phyloP scores from a whole-genome alignment of 805 yeast species.

The Yamadazyma laniorum region DNA sequence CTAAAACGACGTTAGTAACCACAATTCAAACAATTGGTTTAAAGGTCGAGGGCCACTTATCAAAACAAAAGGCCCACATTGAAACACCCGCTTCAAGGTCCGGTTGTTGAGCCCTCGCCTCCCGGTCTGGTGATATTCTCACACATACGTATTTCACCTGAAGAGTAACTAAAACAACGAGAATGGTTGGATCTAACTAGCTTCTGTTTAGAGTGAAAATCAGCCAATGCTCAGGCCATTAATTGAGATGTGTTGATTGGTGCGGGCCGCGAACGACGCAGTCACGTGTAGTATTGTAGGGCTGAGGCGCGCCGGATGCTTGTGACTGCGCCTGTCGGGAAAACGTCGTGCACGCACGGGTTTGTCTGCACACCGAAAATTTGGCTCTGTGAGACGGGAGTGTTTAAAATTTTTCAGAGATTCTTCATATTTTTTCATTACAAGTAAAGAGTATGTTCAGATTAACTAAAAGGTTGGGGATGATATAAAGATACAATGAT shows the following conservation, averaged over 20 bases:
- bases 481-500: conserved; percentile 1
- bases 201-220: conserved; percentile 9
- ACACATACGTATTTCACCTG: too few species aligned
- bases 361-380: not conserved
- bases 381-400: not conserved
- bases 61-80: too few species aligned
- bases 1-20: conserved; percentile 7
- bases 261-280: conserved; percentile 6
- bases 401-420: conserved; percentile 9
- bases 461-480: too few species aligned
- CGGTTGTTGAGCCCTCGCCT: too few species aligned
- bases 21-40: not conserved
- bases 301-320: not conserved
- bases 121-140: too few species aligned
- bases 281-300: conserved; percentile 4
- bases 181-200: too few species aligned
- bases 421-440: conserved; percentile 7
- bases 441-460: conserved; percentile 10
- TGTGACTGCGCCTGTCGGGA: too few species aligned
- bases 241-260: conserved; percentile 11
- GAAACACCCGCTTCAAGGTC: too few species aligned
- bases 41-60: conserved; percentile 1
- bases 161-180: too few species aligned
- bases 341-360: too few species aligned
- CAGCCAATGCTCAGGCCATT: conserved; percentile 10